These are phyloP conservation scores for Oleoguttula mirabilis DNA, from an alignment of 495 filamentous ascomycete species.

Conservation along the genomic window DNA sequence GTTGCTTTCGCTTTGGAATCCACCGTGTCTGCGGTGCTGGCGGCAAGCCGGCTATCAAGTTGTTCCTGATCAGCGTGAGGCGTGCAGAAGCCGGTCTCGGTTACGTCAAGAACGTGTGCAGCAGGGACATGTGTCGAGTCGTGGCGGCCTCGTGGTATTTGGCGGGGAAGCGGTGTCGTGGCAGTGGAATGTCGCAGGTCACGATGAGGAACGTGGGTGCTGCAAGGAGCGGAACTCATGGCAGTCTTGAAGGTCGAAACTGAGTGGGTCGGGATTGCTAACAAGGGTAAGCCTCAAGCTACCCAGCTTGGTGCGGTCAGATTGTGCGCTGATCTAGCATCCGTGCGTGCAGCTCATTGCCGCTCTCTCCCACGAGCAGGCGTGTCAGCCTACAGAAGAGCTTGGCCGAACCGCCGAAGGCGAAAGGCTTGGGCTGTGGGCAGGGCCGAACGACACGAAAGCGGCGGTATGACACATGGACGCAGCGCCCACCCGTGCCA, in stretches of 20 bases:
- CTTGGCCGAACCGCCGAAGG: too few relatives aligned
- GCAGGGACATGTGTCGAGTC: background rate
- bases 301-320: background rate
- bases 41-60: too few relatives aligned
- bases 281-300: background rate
- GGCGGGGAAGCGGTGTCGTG: constrained; percentile 3
- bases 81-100: background rate
- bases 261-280: constrained; percentile 7
- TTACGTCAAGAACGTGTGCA: constrained; percentile 1
- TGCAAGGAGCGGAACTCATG: constrained; percentile 10
- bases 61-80: too few relatives aligned
- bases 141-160: constrained; percentile 1
- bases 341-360: background rate
- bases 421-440: too few relatives aligned
- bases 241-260: constrained; percentile 16
- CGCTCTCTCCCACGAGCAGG: background rate
- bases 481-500: too few relatives aligned
- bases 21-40: constrained; percentile 8
- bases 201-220: constrained; percentile 3
- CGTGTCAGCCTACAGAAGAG: background rate
- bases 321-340: background rate
- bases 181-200: background rate
- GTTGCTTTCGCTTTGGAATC: constrained; percentile 12
- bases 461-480: too few relatives aligned
- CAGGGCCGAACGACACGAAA: too few relatives aligned